A percentile compares a stretch with the other conserved stretches of the same genome.
Evolutionary conservation across 257 asterid genomes (phyloP).

Genomic region (Eucommia ulmoides): DNA sequence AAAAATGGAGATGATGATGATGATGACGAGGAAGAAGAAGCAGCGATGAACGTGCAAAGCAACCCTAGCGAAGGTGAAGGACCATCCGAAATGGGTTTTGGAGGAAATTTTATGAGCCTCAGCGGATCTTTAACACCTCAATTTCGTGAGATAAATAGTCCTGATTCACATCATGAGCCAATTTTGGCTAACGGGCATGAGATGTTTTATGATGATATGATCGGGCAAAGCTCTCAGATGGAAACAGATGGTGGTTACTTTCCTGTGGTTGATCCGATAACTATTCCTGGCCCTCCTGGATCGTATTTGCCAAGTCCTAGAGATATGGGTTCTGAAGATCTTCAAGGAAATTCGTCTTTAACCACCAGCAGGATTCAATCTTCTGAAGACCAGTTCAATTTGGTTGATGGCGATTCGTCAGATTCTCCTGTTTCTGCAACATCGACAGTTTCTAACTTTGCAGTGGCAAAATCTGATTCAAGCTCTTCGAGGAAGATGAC

Average conservation of each 20-base stretch:
- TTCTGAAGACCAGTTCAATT: slow-evolving; percentile 54
- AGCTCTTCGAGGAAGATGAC: slow-evolving; percentile 25
- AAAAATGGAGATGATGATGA: slow-evolving; percentile 16
- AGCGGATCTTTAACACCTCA: slow-evolving; percentile 33
- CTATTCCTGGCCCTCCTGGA: slow-evolving; percentile 95
- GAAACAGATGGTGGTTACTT: slow-evolving; percentile 40
- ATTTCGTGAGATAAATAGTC: slow-evolving; percentile 19
- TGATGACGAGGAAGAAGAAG: no score
- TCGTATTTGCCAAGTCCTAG: slow-evolving; percentile 90
- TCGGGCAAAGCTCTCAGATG: slow-evolving; percentile 11
- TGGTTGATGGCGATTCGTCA: slow-evolving; percentile 47
- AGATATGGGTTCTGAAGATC: slow-evolving; percentile 64
- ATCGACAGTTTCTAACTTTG: slow-evolving; percentile 37
- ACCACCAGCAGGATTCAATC: slow-evolving; percentile 67
- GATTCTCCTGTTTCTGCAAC: slow-evolving; percentile 67
- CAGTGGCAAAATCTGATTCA: slow-evolving; percentile 39
- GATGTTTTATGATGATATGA: slow-evolving; percentile 27
- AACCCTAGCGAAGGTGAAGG: no score
- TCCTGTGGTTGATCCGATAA: slow-evolving; percentile 66
- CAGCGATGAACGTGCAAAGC: no score
- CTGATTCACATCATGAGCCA: slow-evolving; percentile 35
- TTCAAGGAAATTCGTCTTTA: slow-evolving; percentile 67
- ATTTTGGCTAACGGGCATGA: slow-evolving; percentile 35
- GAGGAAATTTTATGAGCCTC: slow-evolving; percentile 25
- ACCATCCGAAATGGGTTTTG: slow-evolving; percentile 18